Evolutionary conservation across 352 stramenopile species (phyloP).

Genomic region (Globisporangium solare): DNA sequence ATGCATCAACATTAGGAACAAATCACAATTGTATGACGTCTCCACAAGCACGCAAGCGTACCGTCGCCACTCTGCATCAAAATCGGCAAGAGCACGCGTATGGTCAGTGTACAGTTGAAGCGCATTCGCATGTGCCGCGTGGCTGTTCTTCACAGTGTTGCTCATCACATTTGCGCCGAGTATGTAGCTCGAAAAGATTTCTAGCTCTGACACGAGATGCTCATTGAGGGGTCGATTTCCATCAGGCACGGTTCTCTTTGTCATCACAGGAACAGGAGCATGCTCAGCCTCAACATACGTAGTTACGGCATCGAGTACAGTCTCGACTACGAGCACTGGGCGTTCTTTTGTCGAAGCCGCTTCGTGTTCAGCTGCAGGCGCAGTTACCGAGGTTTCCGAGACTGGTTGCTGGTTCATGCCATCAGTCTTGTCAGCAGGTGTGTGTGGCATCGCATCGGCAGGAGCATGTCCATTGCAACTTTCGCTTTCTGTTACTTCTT

Average conservation of each 20-base stretch:
- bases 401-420: neutral
- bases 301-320: neutral
- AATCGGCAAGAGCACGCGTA: constrained; percentile 41
- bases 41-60: constrained; percentile 10
- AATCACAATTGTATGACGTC: constrained; percentile 3
- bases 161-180: constrained; percentile 11
- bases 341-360: neutral
- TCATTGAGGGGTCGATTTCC: constrained; percentile 43
- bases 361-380: neutral
- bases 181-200: constrained; percentile 36
- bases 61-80: constrained; percentile 49
- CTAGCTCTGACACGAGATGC: constrained; percentile 42
- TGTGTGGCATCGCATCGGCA: neutral
- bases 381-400: neutral
- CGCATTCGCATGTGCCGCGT: constrained; percentile 30
- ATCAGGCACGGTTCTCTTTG: constrained; percentile 16
- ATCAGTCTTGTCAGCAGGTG: neutral
- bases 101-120: constrained; percentile 47
- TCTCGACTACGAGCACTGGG: neutral
- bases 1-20: constrained; percentile 7
- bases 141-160: constrained; percentile 10
- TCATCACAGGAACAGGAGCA: neutral
- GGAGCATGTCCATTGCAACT: neutral
- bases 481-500: neutral
- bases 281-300: neutral